Evolutionary conservation across 768 basidiomycete genomes (phyloP).

Genomic region (Candolleomyces aberdarensis): DNA sequence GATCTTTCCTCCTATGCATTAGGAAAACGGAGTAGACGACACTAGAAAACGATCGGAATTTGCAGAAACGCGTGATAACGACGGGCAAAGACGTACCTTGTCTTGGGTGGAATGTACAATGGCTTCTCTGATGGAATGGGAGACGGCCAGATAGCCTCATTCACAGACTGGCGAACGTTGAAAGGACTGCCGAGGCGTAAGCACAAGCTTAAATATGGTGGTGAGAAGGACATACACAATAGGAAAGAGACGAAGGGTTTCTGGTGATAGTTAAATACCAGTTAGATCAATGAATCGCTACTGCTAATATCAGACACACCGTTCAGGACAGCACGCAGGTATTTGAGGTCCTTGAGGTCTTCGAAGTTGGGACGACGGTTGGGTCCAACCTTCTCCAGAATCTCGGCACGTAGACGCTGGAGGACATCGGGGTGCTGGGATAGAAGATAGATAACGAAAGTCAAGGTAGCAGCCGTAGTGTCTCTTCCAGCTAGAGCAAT

Average conservation of each 20-base stretch:
- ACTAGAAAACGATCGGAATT: conserved; percentile 19
- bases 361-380: conserved; percentile 36
- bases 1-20: conserved; percentile 63
- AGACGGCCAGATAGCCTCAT: conserved; percentile 47
- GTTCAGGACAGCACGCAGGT: conserved; percentile 61
- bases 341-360: conserved; percentile 58
- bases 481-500: conserved; percentile 37
- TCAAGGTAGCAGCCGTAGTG: conserved; percentile 43
- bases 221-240: conserved; percentile 37
- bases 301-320: conserved; percentile 28
- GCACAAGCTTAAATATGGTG: conserved; percentile 40
- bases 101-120: conserved; percentile 50
- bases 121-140: conserved; percentile 44
- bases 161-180: conserved; percentile 38
- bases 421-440: conserved; percentile 49
- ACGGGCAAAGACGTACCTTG: conserved; percentile 32
- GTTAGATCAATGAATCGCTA: neutral
- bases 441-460: conserved; percentile 42
- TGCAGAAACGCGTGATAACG: neutral
- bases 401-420: conserved; percentile 51
- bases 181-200: neutral
- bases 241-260: conserved; percentile 56
- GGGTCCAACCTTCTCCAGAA: conserved; percentile 48
- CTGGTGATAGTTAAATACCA: conserved; percentile 17
- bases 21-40: conserved; percentile 53